Percentiles rank a stretch among this genome's conserved stretches.
These are phyloP conservation scores for Serendipita sp. DNA, from an alignment of 768 basidiomycete genomes.

Conservation along the genomic window DNA sequence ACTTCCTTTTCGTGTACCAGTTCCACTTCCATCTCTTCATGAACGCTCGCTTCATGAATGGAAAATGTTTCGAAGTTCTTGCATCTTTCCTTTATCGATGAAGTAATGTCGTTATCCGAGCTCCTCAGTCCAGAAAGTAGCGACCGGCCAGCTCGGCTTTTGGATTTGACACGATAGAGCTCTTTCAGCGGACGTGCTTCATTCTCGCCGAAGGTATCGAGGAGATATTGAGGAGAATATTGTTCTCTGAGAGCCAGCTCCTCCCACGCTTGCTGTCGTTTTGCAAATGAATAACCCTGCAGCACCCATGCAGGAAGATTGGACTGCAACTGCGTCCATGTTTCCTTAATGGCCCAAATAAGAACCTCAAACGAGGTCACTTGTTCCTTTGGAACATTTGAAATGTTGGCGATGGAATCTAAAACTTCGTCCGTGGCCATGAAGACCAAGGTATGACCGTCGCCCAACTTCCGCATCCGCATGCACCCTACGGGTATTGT, in stretches of 20 bases:
- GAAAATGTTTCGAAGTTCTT: background rate
- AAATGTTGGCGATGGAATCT: conserved; percentile 20
- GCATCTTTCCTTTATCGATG: background rate
- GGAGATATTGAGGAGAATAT: conserved; percentile 8
- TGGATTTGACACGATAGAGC: background rate
- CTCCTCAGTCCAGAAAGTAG: background rate
- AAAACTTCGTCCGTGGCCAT: conserved; percentile 30
- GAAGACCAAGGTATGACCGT: conserved; percentile 33
- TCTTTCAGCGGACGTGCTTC: conserved; percentile 8
- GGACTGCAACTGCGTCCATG: conserved; percentile 27
- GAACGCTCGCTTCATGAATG: background rate
- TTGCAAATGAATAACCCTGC: conserved; percentile 23
- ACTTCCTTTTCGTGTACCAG: conserved; percentile 19
- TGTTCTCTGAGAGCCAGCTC: conserved; percentile 7
- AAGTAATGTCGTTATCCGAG: background rate
- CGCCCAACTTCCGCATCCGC: conserved; percentile 36
- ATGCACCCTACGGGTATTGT: conserved; percentile 27
- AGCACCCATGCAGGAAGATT: conserved; percentile 28
- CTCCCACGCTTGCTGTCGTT: conserved; percentile 16
- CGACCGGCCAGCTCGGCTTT: background rate
- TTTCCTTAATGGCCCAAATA: conserved; percentile 30
- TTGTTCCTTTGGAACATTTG: conserved; percentile 5
- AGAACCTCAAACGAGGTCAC: conserved; percentile 22
- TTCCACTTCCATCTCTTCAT: conserved; percentile 11
- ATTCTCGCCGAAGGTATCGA: conserved; percentile 10